phyloP scores from a whole-genome alignment of 2,329 filamentous ascomycete species.

The Cladosporium sp. region DNA sequence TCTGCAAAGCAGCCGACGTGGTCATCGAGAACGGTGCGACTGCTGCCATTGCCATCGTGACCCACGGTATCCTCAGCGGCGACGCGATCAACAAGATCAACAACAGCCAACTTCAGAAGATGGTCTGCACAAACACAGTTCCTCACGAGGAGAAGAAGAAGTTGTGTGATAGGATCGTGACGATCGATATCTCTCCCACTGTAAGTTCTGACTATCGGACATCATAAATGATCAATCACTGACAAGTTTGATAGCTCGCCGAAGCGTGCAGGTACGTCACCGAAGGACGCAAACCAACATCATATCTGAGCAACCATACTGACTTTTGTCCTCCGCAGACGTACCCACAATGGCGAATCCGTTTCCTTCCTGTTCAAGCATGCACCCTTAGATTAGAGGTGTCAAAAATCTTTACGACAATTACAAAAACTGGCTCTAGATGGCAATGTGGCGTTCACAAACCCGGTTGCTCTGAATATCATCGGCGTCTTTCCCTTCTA shows the following conservation, averaged over 20 bases:
- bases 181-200: constrained; percentile 89
- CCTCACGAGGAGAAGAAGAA: constrained; percentile 79
- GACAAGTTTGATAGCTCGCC: constrained; percentile 50
- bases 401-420: neutral
- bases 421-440: neutral
- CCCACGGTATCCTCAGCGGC: constrained; percentile 86
- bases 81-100: constrained; percentile 87
- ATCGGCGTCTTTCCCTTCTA: neutral
- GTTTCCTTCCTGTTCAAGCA: constrained; percentile 71
- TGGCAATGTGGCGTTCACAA: constrained; percentile 14
- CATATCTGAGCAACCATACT: too few species aligned
- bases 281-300: too few species aligned
- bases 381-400: constrained; percentile 46
- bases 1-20: constrained; percentile 84
- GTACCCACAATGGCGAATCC: constrained; percentile 69
- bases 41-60: constrained; percentile 91
- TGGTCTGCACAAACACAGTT: constrained; percentile 91
- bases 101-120: constrained; percentile 70
- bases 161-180: constrained; percentile 76
- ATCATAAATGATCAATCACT: constrained; percentile 16
- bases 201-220: constrained; percentile 33
- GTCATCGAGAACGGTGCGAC: constrained; percentile 83
- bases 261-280: constrained; percentile 59
- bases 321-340: constrained; percentile 22
- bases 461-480: constrained; percentile 3